These are phyloP conservation scores for Mortierella sp. DNA, from an alignment of 371 early-diverging fungal genomes.

Conservation along the genomic window DNA sequence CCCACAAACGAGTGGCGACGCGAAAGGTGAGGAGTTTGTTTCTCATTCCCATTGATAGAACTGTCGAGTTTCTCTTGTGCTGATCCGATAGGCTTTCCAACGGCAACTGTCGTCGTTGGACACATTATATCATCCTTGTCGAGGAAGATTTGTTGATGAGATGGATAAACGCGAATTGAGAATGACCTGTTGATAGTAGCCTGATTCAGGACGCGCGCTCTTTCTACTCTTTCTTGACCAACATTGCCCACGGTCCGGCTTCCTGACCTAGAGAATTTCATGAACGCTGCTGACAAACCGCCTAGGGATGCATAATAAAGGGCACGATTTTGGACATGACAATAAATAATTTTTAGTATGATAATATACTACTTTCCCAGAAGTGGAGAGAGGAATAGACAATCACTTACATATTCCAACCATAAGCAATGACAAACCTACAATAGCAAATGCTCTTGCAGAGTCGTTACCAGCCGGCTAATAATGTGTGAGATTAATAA, in stretches of 20 bases:
- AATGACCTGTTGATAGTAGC: constrained; percentile 28
- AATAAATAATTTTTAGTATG: too few species aligned
- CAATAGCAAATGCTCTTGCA: constrained; percentile 30
- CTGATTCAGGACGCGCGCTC: constrained; percentile 20
- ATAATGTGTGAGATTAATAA: background rate
- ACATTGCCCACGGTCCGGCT: background rate
- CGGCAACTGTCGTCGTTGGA: background rate
- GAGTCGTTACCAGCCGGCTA: background rate
- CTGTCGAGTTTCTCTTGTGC: background rate
- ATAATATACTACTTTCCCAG: too few species aligned
- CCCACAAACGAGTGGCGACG: constrained; percentile 23
- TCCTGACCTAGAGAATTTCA: constrained; percentile 13
- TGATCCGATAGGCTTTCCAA: background rate
- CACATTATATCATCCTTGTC: constrained; percentile 10
- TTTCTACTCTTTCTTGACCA: constrained; percentile 20
- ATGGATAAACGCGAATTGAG: constrained; percentile 43
- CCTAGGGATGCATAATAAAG: constrained; percentile 9
- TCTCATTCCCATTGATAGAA: background rate
- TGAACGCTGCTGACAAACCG: constrained; percentile 22
- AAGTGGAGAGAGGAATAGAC: background rate
- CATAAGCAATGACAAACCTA: constrained; percentile 29
- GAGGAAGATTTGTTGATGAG: constrained; percentile 9
- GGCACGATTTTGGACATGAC: background rate
- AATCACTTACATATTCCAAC: constrained; percentile 29
- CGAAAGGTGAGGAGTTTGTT: constrained; percentile 1